Conservation (phyloP, 164 flowering plant genomes). For the Kalanchoe fedtschenkoi region DNA sequence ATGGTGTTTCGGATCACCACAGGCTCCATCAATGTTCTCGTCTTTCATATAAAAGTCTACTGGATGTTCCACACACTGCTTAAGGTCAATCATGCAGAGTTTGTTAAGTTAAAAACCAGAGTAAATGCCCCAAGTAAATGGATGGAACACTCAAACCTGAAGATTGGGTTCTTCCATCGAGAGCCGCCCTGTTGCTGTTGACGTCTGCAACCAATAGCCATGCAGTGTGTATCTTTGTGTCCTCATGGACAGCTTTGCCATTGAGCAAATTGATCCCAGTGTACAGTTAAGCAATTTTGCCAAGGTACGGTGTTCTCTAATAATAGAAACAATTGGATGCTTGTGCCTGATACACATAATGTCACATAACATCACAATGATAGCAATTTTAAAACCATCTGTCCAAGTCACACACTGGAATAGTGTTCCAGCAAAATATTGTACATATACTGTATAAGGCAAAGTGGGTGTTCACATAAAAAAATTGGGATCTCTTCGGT, state of each 20-base stretch:
- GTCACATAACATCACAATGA: not conserved
- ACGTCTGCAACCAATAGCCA: conserved; percentile 98
- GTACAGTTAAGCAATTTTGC: conserved; percentile 87
- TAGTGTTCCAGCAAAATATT: not conserved
- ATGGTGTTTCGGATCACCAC: conserved; percentile 21
- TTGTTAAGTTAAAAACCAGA: not conserved
- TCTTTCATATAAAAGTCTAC: conserved; percentile 48
- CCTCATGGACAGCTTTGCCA: conserved; percentile 52
- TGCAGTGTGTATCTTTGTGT: conserved; percentile 70
- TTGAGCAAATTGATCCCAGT: conserved; percentile 84
- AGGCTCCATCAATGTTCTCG: conserved; percentile 17
- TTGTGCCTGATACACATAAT: conserved; percentile 51
- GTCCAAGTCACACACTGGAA: not conserved
- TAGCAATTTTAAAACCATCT: not conserved
- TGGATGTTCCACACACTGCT: conserved; percentile 85
- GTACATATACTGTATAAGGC: not conserved
- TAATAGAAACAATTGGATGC: conserved; percentile 77
- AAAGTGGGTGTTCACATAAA: not conserved
- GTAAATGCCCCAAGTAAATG: not conserved
- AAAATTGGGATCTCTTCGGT: not conserved
- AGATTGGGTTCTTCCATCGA: conserved; percentile 99
- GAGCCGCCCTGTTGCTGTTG: conserved; percentile 93
- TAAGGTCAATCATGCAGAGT: not conserved
- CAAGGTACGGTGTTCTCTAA: conserved; percentile 81
- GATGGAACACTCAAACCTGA: conserved; percentile 49